Conservation (phyloP, 1,284 basidiomycete species). For the Sporisorium reilianum region DNA sequence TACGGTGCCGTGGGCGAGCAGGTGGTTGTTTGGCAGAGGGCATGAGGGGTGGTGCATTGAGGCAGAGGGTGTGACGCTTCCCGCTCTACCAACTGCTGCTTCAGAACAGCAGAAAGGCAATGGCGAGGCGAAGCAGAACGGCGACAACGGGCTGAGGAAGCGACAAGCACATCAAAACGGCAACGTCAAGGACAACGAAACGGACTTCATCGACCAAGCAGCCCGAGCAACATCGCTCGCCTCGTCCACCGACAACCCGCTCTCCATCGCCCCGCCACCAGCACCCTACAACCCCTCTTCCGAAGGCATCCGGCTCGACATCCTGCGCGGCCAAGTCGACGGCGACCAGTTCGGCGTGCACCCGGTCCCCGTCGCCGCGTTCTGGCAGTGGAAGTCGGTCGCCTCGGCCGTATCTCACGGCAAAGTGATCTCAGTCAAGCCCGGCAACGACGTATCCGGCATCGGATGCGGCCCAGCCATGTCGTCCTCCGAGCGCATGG, state of each 20-base stretch:
- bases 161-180: not conserved
- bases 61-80: conserved; percentile 31
- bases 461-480: conserved; percentile 26
- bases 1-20: conserved; percentile 23
- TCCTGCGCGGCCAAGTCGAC: conserved; percentile 15
- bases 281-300: conserved; percentile 5
- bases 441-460: conserved; percentile 24
- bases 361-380: conserved; percentile 17
- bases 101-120: not conserved
- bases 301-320: conserved; percentile 14
- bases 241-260: not conserved
- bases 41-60: conserved; percentile 44
- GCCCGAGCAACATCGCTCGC: conserved; percentile 11
- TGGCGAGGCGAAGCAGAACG: not conserved
- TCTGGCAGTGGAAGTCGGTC: conserved; percentile 40
- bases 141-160: not conserved
- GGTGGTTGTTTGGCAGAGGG: conserved; percentile 26
- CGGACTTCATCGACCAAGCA: conserved; percentile 7
- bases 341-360: conserved; percentile 12
- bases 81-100: conserved; percentile 18
- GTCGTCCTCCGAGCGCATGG: conserved; percentile 23
- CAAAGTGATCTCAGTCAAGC: conserved; percentile 32
- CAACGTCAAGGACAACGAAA: not conserved
- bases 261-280: conserved; percentile 10
- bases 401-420: conserved; percentile 18